Conservation (phyloP, 768 basidiomycete species). For the Myochromella boudieri region DNA sequence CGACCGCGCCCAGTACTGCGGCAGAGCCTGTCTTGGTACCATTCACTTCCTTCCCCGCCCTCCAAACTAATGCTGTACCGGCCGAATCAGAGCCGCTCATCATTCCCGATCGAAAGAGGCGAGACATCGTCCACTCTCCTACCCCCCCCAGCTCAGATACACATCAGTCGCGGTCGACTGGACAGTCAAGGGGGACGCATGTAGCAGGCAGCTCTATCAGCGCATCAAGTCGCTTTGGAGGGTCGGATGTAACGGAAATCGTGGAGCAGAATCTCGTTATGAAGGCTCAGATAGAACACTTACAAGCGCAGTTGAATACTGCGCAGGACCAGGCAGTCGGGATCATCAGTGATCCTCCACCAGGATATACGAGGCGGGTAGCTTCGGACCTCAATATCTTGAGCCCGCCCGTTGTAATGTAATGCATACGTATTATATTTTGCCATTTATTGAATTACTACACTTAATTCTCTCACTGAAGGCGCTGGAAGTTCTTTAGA, state of each 20-base stretch:
- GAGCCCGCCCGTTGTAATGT: no score
- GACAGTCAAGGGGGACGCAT: not conserved
- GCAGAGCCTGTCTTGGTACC: not conserved
- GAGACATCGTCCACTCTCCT: not conserved
- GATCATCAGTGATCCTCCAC: not conserved
- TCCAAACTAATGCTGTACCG: not conserved
- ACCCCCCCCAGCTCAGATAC: not conserved
- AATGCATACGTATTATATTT: no score
- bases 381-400: no score
- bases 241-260: slow-evolving; percentile 2
- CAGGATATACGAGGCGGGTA: not conserved
- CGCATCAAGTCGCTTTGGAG: not conserved
- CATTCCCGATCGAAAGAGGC: not conserved
- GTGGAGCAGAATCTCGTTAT: slow-evolving; percentile 12
- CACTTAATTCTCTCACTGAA: no score
- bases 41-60: not conserved
- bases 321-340: not conserved
- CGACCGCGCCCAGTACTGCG: not conserved
- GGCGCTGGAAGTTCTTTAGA: no score
- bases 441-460: no score
- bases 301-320: not conserved
- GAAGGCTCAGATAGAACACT: slow-evolving; percentile 10
- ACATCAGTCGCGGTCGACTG: not conserved
- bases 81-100: not conserved
- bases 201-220: not conserved